Percentiles rank a stretch among this genome's conserved stretches.
Conservation (phyloP, 139 green algal genomes). For the Chlamydomonas incerta region DNA sequence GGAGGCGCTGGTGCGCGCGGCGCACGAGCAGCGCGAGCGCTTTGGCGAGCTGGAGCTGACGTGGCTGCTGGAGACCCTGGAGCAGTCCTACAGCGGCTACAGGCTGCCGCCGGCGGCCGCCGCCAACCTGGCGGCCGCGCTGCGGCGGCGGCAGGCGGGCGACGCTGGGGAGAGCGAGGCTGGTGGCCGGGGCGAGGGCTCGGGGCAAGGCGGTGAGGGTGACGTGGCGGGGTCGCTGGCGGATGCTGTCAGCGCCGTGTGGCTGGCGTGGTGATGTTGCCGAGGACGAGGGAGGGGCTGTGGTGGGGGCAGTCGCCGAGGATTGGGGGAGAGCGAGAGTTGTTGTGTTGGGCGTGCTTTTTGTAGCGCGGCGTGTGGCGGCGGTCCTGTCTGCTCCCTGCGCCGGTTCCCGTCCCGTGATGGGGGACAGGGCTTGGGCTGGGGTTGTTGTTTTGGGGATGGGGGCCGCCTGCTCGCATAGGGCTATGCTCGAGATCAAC, state of each 20-base stretch:
- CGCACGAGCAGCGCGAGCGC: neutral
- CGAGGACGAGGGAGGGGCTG: too few relatives aligned
- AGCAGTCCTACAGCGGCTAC: neutral
- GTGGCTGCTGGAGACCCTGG: conserved; percentile 30
- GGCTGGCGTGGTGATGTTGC: neutral
- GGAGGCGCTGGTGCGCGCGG: neutral
- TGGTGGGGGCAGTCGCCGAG: too few relatives aligned
- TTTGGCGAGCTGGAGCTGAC: conserved; percentile 1
- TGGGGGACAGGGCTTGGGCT: too few relatives aligned
- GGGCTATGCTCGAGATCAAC: too few relatives aligned
- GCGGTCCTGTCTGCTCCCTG: too few relatives aligned
- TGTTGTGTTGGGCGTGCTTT: too few relatives aligned
- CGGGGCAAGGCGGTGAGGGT: neutral
- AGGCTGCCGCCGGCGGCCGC: neutral
- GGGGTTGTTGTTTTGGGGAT: too few relatives aligned
- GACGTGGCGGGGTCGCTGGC: conserved; percentile 11
- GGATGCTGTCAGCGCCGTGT: conserved; percentile 5
- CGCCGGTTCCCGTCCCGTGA: too few relatives aligned
- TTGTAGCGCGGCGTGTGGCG: too few relatives aligned
- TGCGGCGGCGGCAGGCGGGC: neutral
- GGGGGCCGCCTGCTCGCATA: too few relatives aligned
- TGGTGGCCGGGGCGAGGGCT: neutral
- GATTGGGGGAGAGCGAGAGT: too few relatives aligned
- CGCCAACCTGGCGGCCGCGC: neutral
- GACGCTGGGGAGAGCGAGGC: neutral